Evolutionary conservation across 2,329 filamentous ascomycete species (phyloP), one percentile per base, ranked within the genome.

Genomic region (Knufia fluminis): DNA sequence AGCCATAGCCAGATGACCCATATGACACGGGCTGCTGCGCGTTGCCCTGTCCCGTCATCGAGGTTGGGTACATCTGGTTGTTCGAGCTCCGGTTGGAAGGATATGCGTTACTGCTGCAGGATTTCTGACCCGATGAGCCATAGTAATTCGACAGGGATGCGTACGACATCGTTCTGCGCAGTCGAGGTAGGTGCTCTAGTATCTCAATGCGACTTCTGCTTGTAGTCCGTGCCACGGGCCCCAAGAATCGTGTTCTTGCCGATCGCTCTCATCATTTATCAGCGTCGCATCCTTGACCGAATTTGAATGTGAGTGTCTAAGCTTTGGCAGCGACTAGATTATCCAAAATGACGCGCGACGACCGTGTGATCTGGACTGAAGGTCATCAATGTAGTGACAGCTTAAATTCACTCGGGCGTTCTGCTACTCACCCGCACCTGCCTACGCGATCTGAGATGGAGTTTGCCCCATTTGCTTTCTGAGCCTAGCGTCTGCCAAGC

Each of bases 111-210:
- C 14, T 39, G 31, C 19, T 16, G 4, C 16, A 33, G 7, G 45
- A 20, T 3, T 6, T n/a, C 23, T 38, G 33, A 16, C 17, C 26
- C 3, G 45, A 40, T 9, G 45, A 40, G 45, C 45, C 33, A 40
- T 48, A 31, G 45, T 40, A 40, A 38, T 47, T 52, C 16, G 44
- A 39, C 10, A 53, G 31, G 17, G 44, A 31, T 12, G 47, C 33
- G 24, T 56, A 53, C n/a, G 56, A 54, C 57, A 59, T 59, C 47
- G 20, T 14, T 36, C 8, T 24, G n/a, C n/a, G n/a, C n/a, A n/a
- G n/a, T n/a, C n/a, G n/a, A n/a, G n/a, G n/a, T n/a, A n/a, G 28
- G 7, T 36, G n/a, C 7, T 4, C 6, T 36, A 14, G 6, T 36
- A 36, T 16, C n/a, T 36, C 10, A n/a, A 14, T 36, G 4, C 16